Evolutionary conservation across 1,284 basidiomycete species (phyloP).

Genomic region (Pholiota adiposa): DNA sequence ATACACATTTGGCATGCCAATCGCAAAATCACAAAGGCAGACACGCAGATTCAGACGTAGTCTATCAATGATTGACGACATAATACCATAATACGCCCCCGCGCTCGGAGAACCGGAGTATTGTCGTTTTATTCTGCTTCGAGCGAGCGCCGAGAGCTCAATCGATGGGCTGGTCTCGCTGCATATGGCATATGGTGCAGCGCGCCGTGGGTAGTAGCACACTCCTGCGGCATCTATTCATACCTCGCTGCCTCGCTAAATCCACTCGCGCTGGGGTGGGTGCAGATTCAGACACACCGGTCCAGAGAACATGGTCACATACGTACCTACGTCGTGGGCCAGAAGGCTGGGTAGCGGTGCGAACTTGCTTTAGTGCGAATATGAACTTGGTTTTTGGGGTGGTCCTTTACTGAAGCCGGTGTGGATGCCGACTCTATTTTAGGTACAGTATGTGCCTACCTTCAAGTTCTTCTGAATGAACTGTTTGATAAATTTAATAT

Average conservation of each 20-base stretch:
- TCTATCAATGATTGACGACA: background rate
- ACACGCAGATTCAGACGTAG: too few relatives aligned
- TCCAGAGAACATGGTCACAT: too few relatives aligned
- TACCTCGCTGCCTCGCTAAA: background rate
- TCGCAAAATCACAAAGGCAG: too few relatives aligned
- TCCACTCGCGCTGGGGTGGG: background rate
- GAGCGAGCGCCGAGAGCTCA: background rate
- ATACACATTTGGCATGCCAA: too few relatives aligned
- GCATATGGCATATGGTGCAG: too few relatives aligned
- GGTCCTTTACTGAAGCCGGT: background rate
- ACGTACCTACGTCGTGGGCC: background rate
- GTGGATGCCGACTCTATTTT: background rate
- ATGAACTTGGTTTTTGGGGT: background rate
- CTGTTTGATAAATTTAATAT: too few relatives aligned
- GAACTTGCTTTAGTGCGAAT: background rate
- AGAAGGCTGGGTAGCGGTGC: background rate
- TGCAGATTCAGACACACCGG: too few relatives aligned
- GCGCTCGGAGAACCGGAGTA: background rate
- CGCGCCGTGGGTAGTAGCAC: too few relatives aligned
- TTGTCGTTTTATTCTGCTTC: background rate
- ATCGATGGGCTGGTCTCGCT: constrained; percentile 4
- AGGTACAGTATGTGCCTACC: background rate
- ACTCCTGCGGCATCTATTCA: too few relatives aligned
- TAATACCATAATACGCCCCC: too few relatives aligned
- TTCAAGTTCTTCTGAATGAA: background rate